Evolutionary conservation across 2,329 filamentous ascomycete genomes (phyloP).

Genomic region (Fusarium beomiforme): DNA sequence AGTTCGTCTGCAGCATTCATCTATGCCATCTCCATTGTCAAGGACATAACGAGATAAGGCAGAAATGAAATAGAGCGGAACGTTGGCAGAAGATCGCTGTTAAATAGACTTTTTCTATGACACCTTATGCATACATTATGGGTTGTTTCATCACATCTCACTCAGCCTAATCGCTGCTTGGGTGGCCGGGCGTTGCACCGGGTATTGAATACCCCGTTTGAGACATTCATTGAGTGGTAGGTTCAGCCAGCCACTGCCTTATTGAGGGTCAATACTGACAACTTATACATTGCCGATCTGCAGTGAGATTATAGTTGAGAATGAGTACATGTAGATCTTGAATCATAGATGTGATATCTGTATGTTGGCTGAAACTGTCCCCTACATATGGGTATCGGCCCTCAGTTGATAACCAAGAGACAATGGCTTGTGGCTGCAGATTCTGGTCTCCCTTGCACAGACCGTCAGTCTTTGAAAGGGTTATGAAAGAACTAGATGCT

Average conservation of each 20-base stretch:
- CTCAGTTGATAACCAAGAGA: too few species aligned
- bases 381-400: too few species aligned
- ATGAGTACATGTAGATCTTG: not conserved
- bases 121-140: too few species aligned
- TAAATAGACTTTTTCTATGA: too few species aligned
- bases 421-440: too few species aligned
- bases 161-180: not conserved
- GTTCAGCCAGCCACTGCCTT: not conserved
- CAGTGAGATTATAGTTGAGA: not conserved
- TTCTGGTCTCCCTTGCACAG: too few species aligned
- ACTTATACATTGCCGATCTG: not conserved
- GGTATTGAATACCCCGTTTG: not conserved
- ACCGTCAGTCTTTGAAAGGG: too few species aligned
- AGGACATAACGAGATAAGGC: not conserved
- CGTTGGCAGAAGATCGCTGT: not conserved
- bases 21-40: not conserved
- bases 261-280: not conserved
- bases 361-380: not conserved
- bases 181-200: not conserved
- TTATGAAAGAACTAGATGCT: too few species aligned
- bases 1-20: not conserved
- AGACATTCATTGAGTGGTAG: constrained; percentile 18
- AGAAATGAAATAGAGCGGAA: not conserved
- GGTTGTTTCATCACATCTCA: not conserved
- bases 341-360: not conserved